Percentiles rank a stretch among this genome's conserved stretches.
These are phyloP conservation scores for Zea luxurians DNA, from an alignment of 176 grass and related monocot genomes.

Conservation along the genomic window DNA sequence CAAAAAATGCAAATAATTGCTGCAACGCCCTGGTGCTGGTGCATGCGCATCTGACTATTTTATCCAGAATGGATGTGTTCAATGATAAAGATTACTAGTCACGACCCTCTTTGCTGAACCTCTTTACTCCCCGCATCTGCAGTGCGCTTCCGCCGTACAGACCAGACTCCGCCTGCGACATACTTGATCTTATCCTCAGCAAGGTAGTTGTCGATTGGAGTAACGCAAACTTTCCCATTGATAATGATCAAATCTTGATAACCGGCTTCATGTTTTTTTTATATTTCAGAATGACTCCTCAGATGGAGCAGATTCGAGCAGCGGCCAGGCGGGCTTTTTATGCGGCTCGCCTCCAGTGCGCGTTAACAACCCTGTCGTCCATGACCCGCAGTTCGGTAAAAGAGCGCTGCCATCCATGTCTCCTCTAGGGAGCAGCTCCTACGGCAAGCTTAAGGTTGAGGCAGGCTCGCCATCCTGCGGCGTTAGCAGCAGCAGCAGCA, in stretches of 20 bases:
- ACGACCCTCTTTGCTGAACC: constrained; percentile 4
- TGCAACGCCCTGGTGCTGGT: neutral
- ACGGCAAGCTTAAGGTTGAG: constrained; percentile 47
- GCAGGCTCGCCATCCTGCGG: constrained; percentile 68
- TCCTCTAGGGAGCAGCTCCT: constrained; percentile 49
- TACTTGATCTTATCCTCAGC: constrained; percentile 69
- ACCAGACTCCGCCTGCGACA: constrained; percentile 59
- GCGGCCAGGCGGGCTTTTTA: constrained; percentile 55
- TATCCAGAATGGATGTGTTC: neutral
- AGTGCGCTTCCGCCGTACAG: constrained; percentile 55
- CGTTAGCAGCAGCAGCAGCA: constrained; percentile 65
- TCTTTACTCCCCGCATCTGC: constrained; percentile 13
- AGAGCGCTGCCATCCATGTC: constrained; percentile 47
- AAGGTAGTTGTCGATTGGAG: constrained; percentile 67
- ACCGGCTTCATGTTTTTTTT: neutral
- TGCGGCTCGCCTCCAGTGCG: constrained; percentile 83
- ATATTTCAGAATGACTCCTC: constrained; percentile 58
- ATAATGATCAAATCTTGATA: constrained; percentile 10
- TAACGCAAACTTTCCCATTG: too few species aligned
- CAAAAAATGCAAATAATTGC: neutral
- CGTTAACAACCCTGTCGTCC: constrained; percentile 74
- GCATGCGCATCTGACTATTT: neutral
- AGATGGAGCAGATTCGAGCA: constrained; percentile 48
- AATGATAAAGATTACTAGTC: neutral
- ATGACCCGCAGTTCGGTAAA: constrained; percentile 71